phyloP scores from a whole-genome alignment of 2,329 filamentous ascomycete species.

The Parastagonospora nodorum region DNA sequence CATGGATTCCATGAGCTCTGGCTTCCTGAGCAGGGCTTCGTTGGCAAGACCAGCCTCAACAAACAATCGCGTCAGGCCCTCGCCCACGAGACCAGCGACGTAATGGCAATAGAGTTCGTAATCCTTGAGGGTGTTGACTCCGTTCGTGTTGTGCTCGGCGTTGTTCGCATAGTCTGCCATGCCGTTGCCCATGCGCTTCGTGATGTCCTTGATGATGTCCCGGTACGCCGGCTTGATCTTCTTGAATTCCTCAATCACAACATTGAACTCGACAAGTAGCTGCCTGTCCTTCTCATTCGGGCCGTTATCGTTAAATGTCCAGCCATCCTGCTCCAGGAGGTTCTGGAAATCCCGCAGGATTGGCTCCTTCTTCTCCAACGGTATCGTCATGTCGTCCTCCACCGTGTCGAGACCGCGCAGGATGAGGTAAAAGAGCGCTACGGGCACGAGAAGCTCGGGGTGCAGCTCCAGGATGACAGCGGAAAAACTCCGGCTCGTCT shows the following conservation, averaged over 20 bases:
- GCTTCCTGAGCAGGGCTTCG: slow-evolving; percentile 76
- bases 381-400: slow-evolving; percentile 96
- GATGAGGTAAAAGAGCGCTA: slow-evolving; percentile 90
- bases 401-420: slow-evolving; percentile 96
- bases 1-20: slow-evolving; percentile 90
- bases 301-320: slow-evolving; percentile 86
- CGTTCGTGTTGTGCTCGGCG: slow-evolving; percentile 77
- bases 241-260: slow-evolving; percentile 83
- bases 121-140: slow-evolving; percentile 81
- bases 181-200: slow-evolving; percentile 92
- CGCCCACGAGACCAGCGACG: slow-evolving; percentile 96
- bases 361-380: slow-evolving; percentile 80
- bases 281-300: slow-evolving; percentile 94
- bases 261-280: slow-evolving; percentile 88
- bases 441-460: slow-evolving; percentile 86
- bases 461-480: slow-evolving; percentile 95
- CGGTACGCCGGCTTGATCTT: slow-evolving; percentile 84
- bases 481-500: slow-evolving; percentile 91
- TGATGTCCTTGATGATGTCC: slow-evolving; percentile 89
- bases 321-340: slow-evolving; percentile 80
- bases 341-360: slow-evolving; percentile 82
- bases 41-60: slow-evolving; percentile 87
- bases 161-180: slow-evolving; percentile 96
- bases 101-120: slow-evolving; percentile 99
- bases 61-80: slow-evolving; percentile 88